Evolutionary conservation across 2,329 filamentous ascomycete species (phyloP).

Genomic region (Tolypocladium album): DNA sequence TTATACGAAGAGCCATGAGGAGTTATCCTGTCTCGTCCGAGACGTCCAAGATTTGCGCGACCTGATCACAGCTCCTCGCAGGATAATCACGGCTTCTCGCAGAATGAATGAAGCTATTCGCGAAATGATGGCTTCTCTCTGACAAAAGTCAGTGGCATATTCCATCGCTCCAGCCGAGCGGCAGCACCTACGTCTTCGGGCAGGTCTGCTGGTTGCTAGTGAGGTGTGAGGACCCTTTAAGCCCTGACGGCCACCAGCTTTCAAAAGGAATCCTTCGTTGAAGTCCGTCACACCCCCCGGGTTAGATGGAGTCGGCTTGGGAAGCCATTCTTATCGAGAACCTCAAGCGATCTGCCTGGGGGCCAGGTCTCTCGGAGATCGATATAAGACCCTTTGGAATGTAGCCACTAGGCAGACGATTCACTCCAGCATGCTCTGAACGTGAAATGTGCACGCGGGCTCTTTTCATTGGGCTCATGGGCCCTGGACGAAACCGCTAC

Average conservation of each 20-base stretch:
- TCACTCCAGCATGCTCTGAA: background rate
- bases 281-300: too few species aligned
- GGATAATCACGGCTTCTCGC: background rate
- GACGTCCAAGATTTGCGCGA: background rate
- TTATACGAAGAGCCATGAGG: background rate
- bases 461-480: background rate
- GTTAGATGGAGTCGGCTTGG: too few species aligned
- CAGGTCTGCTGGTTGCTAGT: background rate
- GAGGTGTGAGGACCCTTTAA: background rate
- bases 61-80: background rate
- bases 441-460: background rate
- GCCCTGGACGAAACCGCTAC: background rate
- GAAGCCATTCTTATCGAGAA: background rate
- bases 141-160: background rate
- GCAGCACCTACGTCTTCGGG: background rate
- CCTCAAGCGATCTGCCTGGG: background rate
- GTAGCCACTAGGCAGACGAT: background rate
- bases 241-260: background rate
- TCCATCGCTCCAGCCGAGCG: background rate
- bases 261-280: background rate
- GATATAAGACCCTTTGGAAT: background rate
- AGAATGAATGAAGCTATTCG: background rate
- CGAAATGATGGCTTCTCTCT: background rate
- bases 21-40: background rate
- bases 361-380: background rate